These are phyloP conservation scores for Backusella macrospora DNA, from an alignment of 192 early-diverging fungal genomes.

Conservation along the genomic window DNA sequence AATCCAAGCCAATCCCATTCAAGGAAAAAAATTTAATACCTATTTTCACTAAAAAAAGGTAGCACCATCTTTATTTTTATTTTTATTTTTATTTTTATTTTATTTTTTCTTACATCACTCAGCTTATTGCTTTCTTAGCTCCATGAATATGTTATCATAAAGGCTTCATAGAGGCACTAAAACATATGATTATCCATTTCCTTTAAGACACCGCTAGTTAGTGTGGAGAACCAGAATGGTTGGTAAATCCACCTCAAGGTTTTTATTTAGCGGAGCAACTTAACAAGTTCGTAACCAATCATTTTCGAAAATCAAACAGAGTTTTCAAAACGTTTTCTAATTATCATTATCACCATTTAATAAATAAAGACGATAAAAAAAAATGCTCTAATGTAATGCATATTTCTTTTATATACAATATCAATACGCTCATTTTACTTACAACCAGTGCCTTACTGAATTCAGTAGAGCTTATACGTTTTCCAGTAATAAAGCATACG, in stretches of 20 bases:
- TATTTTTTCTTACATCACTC: conserved; percentile 6
- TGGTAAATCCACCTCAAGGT: not conserved
- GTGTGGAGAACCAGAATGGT: not conserved
- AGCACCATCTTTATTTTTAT: not conserved
- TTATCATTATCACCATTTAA: not conserved
- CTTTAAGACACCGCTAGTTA: not conserved
- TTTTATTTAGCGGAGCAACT: conserved; percentile 9
- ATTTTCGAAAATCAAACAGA: not conserved
- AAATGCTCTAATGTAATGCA: not conserved
- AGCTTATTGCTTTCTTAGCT: conserved; percentile 2
- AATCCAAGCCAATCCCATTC: not conserved
- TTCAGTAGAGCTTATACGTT: no score
- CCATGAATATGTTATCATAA: conserved; percentile 3
- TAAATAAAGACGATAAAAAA: not conserved
- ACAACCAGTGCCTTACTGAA: no score
- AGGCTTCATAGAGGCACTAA: not conserved
- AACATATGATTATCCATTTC: not conserved
- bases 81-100: not conserved
- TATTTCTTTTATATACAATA: no score
- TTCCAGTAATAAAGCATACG: no score
- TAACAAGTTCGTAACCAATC: not conserved
- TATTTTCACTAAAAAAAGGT: conserved; percentile 9
- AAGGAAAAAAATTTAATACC: not conserved
- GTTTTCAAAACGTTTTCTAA: not conserved
- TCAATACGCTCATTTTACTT: no score